Percentiles rank a stretch among this genome's conserved stretches.
These are phyloP conservation scores for Oryza glaberrima DNA, from an alignment of 176 grass and related monocot species.

Conservation along the genomic window DNA sequence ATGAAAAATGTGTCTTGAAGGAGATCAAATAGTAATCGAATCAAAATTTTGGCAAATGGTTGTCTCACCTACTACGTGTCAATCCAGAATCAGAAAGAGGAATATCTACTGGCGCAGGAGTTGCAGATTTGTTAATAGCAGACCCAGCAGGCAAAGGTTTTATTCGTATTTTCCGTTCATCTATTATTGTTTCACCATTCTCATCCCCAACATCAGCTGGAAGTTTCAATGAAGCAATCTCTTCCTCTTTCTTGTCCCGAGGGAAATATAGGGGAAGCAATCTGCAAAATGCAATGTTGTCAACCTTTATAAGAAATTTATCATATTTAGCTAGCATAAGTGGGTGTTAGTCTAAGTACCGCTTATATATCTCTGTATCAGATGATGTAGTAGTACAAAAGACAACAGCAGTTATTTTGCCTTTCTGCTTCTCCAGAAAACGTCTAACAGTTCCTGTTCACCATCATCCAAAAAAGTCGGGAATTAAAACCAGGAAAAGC, in stretches of 20 bases:
- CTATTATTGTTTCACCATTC: conserved; percentile 95
- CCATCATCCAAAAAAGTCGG: conserved; percentile 20
- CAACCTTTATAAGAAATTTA: conserved; percentile 25
- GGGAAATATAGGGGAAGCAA: conserved; percentile 97
- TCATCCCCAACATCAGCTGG: conserved; percentile 98
- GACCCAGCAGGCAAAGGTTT: conserved; percentile 76
- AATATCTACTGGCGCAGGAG: conserved; percentile 45
- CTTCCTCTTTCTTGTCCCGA: conserved; percentile 94
- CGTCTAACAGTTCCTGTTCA: conserved; percentile 87
- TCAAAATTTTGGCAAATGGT: background rate
- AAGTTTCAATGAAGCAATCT: conserved; percentile 79
- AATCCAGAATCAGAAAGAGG: conserved; percentile 75
- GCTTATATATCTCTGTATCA: conserved; percentile 97
- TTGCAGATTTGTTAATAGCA: conserved; percentile 38
- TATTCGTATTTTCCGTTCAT: conserved; percentile 99
- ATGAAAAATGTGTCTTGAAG: background rate
- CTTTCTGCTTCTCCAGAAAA: conserved; percentile 94
- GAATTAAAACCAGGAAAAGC: conserved; percentile 31
- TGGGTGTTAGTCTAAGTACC: conserved; percentile 44
- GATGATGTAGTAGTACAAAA: conserved; percentile 82
- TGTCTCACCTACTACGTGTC: conserved; percentile 61
- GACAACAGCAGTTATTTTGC: conserved; percentile 84
- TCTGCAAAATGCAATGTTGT: conserved; percentile 51
- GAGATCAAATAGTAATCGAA: background rate
- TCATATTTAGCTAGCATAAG: conserved; percentile 8